Conservation (phyloP, 345 rosid species). For the Aquilaria yunnanensis region DNA sequence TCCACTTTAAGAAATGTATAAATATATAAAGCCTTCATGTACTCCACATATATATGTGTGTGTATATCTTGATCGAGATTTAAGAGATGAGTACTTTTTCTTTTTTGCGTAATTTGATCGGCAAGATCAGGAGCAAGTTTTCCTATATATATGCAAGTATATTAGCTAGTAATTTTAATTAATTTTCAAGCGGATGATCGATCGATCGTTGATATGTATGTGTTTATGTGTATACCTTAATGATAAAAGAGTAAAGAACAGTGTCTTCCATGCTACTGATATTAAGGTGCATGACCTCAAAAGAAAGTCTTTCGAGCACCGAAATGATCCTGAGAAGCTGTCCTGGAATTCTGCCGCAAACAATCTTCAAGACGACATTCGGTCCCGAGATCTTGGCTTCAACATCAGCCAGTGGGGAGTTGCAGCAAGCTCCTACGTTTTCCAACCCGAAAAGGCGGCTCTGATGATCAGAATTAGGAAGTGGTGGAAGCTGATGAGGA, state of each 20-base stretch:
- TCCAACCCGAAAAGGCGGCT: constrained; percentile 23
- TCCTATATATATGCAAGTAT: no score
- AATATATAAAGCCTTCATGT: no score
- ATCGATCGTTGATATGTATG: background rate
- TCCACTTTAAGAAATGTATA: no score
- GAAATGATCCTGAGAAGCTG: constrained; percentile 66
- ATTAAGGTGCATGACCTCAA: constrained; percentile 76
- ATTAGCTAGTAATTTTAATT: no score
- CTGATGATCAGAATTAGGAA: constrained; percentile 22
- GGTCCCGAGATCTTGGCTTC: constrained; percentile 91
- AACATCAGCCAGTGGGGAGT: constrained; percentile 81
- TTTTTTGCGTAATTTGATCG: no score
- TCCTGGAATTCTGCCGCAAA: constrained; percentile 47
- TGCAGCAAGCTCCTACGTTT: constrained; percentile 49
- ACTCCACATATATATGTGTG: no score
- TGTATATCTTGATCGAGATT: no score
- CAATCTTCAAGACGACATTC: constrained; percentile 61
- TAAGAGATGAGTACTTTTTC: no score
- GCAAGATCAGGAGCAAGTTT: no score
- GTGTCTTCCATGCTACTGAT: constrained; percentile 95
- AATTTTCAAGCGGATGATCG: no score
- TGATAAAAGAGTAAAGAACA: constrained; percentile 70
- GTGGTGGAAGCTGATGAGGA: constrained; percentile 6
- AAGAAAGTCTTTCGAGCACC: constrained; percentile 66
- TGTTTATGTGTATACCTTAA: constrained; percentile 47